Evolutionary conservation across 116 monocot genomes (phyloP).

Genomic region (Iris pallida): DNA sequence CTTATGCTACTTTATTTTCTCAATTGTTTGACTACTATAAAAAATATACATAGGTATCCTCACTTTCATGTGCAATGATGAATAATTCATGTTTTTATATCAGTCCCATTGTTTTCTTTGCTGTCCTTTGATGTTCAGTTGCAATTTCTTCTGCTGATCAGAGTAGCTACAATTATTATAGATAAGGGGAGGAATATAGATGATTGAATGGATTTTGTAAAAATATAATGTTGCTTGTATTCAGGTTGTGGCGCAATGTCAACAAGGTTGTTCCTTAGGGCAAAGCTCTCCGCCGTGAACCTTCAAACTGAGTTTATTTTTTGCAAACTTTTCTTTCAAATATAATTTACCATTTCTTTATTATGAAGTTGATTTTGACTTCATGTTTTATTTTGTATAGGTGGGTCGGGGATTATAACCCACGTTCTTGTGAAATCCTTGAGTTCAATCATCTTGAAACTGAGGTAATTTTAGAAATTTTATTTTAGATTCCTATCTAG

Average conservation of each 20-base stretch:
- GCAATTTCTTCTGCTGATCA: too few species aligned
- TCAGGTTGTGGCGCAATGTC: constrained; percentile 66
- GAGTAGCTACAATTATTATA: too few species aligned
- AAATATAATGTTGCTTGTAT: too few species aligned
- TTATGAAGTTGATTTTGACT: not conserved
- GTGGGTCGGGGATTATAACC: constrained; percentile 50
- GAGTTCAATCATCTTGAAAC: constrained; percentile 39
- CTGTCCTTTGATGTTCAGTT: too few species aligned
- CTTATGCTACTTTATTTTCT: too few species aligned
- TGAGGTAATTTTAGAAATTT: constrained; percentile 21
- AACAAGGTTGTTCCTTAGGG: constrained; percentile 47
- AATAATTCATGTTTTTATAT: too few species aligned
- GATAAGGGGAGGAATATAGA: too few species aligned
- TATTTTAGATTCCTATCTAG: not conserved
- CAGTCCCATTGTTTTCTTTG: too few species aligned
- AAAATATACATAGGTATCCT: too few species aligned
- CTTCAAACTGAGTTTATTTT: constrained; percentile 31
- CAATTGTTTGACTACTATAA: too few species aligned
- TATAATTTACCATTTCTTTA: not conserved
- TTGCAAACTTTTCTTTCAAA: not conserved
- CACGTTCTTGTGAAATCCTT: constrained; percentile 38
- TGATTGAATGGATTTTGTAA: too few species aligned
- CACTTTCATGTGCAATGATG: too few species aligned
- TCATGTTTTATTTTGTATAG: constrained; percentile 14
- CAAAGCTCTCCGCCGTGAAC: constrained; percentile 33